Conservation (phyloP, 129 eudicot genomes). For the Pseudognaphalium luteoalbum region DNA sequence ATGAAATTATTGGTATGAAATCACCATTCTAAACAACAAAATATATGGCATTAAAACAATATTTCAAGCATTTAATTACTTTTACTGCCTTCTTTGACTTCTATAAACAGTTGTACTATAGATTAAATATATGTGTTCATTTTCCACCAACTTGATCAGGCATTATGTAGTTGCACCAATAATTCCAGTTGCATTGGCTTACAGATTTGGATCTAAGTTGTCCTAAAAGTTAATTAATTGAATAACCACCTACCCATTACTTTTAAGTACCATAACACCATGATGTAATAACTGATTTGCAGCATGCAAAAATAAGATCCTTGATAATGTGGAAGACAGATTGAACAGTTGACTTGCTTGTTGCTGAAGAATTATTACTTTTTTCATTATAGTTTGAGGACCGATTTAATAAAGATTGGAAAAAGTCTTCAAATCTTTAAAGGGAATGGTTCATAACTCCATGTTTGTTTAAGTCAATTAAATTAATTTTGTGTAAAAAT, state of each 20-base stretch:
- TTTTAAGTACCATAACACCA: background rate
- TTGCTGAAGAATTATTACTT: background rate
- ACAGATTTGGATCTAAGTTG: background rate
- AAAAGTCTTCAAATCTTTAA: background rate
- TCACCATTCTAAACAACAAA: background rate
- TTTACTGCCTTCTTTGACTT: constrained; percentile 18
- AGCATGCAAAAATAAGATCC: background rate
- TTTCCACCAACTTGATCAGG: constrained; percentile 3
- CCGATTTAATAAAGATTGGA: background rate
- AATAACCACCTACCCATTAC: constrained; percentile 5
- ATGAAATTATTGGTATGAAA: constrained; percentile 17
- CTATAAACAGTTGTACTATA: background rate
- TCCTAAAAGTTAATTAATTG: background rate
- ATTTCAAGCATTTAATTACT: constrained; percentile 11
- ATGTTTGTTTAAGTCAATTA: background rate
- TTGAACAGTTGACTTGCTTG: background rate
- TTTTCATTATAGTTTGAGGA: background rate
- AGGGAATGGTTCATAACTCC: background rate
- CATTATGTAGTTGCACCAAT: constrained; percentile 12
- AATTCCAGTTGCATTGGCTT: background rate
- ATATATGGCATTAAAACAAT: constrained; percentile 5
- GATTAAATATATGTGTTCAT: constrained; percentile 19
- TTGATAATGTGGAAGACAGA: background rate
- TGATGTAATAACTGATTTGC: background rate
- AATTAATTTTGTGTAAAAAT: background rate